Percentiles rank a stretch among this genome's conserved stretches.
phyloP scores from a whole-genome alignment of 1,139 yeast species.

The Magnusiomyces ingens region DNA sequence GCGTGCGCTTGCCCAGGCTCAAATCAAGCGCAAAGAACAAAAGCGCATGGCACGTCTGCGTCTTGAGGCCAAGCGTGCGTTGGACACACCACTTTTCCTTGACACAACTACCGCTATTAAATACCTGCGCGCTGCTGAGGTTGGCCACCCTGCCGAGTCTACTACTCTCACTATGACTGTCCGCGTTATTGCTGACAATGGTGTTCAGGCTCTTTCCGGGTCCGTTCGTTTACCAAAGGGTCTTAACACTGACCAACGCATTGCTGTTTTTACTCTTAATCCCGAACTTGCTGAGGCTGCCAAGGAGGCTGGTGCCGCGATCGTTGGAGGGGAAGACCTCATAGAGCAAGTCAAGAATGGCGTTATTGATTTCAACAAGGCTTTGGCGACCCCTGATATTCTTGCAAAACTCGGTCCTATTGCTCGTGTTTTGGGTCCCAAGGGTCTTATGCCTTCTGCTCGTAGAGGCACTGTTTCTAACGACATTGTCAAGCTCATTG shows the following conservation, averaged over 20 bases:
- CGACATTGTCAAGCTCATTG: constrained; percentile 51
- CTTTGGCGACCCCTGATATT: constrained; percentile 82
- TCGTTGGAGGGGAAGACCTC: constrained; percentile 68
- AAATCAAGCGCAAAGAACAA: constrained; percentile 23
- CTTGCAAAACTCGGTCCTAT: constrained; percentile 52
- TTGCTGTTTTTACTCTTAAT: constrained; percentile 62
- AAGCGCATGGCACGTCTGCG: constrained; percentile 21
- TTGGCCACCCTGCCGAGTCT: constrained; percentile 65
- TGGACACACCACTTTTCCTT: constrained; percentile 52
- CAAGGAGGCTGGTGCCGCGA: constrained; percentile 49
- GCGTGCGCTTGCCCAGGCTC: constrained; percentile 18
- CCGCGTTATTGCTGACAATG: constrained; percentile 68
- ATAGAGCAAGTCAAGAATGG: constrained; percentile 58
- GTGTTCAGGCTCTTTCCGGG: constrained; percentile 70
- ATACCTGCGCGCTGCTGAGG: constrained; percentile 82
- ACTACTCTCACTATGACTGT: constrained; percentile 65
- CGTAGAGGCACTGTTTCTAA: constrained; percentile 83
- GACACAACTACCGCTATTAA: constrained; percentile 66
- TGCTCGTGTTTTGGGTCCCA: constrained; percentile 80
- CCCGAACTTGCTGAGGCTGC: constrained; percentile 49
- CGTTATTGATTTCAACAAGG: constrained; percentile 60
- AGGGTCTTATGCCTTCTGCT: constrained; percentile 79
- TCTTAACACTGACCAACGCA: constrained; percentile 50
- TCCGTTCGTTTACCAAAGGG: constrained; percentile 73
- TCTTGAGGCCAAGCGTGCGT: constrained; percentile 22